These are phyloP conservation scores for Pythium utonaiense DNA, from an alignment of 352 stramenopile species.

Conservation along the genomic window DNA sequence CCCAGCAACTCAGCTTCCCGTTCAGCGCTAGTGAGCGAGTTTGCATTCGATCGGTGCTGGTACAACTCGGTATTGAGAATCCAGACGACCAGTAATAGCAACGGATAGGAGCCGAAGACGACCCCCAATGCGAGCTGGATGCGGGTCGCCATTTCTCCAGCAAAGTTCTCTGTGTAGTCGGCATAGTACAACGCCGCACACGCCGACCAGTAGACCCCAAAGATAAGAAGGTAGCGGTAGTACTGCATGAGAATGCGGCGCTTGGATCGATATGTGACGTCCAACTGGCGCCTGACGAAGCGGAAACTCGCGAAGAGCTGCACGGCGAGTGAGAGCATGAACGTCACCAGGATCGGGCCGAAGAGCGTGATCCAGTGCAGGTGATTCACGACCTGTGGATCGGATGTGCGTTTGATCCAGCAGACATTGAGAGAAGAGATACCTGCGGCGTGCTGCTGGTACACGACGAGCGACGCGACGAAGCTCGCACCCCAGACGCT, in stretches of 20 bases:
- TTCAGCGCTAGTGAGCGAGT: constrained; percentile 55
- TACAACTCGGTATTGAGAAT: constrained; percentile 82
- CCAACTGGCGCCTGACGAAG: constrained; percentile 77
- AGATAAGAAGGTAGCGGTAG: constrained; percentile 81
- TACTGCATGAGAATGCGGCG: constrained; percentile 81
- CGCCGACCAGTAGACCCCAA: constrained; percentile 59
- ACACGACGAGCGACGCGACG: constrained; percentile 53
- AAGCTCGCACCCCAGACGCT: constrained; percentile 74
- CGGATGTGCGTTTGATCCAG: constrained; percentile 58
- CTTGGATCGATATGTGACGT: constrained; percentile 83
- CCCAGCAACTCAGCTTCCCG: constrained; percentile 31
- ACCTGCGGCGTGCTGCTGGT: constrained; percentile 58
- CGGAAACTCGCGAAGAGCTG: constrained; percentile 83
- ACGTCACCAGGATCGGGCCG: constrained; percentile 43
- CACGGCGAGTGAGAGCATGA: constrained; percentile 58
- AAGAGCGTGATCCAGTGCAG: constrained; percentile 71
- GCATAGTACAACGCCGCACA: constrained; percentile 73
- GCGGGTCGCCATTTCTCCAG: constrained; percentile 50
- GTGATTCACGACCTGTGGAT: constrained; percentile 43
- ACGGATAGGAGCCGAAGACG: constrained; percentile 71
- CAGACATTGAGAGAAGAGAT: constrained; percentile 74
- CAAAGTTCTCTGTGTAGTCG: constrained; percentile 61
- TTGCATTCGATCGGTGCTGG: constrained; percentile 70
- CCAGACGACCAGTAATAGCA: constrained; percentile 73
- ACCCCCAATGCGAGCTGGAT: constrained; percentile 58